phyloP scores from a whole-genome alignment of 2,329 filamentous ascomycete genomes.

The Sporothrix luriei region DNA sequence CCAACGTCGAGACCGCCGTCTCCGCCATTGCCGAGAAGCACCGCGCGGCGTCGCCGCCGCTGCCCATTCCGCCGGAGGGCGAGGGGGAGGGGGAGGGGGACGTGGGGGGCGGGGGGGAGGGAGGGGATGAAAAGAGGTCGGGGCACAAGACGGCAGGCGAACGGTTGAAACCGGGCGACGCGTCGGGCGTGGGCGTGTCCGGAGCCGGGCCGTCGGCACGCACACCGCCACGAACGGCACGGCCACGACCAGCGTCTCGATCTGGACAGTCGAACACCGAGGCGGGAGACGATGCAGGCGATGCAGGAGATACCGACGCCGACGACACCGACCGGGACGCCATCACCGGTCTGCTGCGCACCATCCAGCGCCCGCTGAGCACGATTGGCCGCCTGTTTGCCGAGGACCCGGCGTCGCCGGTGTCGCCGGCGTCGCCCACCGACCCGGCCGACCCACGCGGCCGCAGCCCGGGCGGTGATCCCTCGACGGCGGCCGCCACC shows the following conservation, averaged over 20 bases:
- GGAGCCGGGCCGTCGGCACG: slow-evolving; percentile 41
- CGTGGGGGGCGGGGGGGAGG: too few species aligned
- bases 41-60: slow-evolving; percentile 54
- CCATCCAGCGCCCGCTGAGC: slow-evolving; percentile 86
- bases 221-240: slow-evolving; percentile 42
- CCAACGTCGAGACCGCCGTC: slow-evolving; percentile 93
- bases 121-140: not conserved
- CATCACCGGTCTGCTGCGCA: slow-evolving; percentile 81
- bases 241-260: slow-evolving; percentile 34
- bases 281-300: not conserved
- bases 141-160: not conserved
- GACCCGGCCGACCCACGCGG: too few species aligned
- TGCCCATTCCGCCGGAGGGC: slow-evolving; percentile 42
- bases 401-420: slow-evolving; percentile 57
- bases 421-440: slow-evolving; percentile 45
- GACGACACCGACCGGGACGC: slow-evolving; percentile 74
- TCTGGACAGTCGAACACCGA: not conserved
- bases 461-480: not conserved
- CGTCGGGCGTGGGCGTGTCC: too few species aligned
- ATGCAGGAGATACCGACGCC: slow-evolving; percentile 32
- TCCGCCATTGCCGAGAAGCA: slow-evolving; percentile 94
- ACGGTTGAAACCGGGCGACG: not conserved
- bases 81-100: not conserved
- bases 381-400: slow-evolving; percentile 96
- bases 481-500: slow-evolving; percentile 37